Evolutionary conservation across 257 asterid genomes (phyloP), one percentile per base, ranked within the genome.

Genomic region (Fraxinus quadrangulata): DNA sequence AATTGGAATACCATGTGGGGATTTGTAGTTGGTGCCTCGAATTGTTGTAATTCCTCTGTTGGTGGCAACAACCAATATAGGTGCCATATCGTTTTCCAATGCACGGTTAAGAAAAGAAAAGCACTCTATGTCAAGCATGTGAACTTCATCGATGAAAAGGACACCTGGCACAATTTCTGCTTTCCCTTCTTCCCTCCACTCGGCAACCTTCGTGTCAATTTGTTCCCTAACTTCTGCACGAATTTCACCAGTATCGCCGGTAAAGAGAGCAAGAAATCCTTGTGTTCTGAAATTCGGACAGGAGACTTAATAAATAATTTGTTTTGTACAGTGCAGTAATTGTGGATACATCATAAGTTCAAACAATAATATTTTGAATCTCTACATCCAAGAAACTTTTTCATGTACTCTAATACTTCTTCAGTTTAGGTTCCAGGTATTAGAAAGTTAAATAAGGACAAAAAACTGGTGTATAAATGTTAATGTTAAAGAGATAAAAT

Each of bases 141-240:
- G 99, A n/a, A 95, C 99, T 88, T 95, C 98, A 3, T 95, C 99
- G 19, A 95, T 95, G 83, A 95, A 95, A 75, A 95, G 96, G 61
- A 95, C 98, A 6, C 99, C 99, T 0, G 99, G 99, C 23, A 93
- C 83, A 31, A 95, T 92, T 83, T 95, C 99, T 0, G 99, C 98
- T 78, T 93, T 93, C 42, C 99, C 99, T 88, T 95, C 99, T 79
- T 95, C 99, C 69, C 98, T 84, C 99, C 99, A 95, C 85, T 95
- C 99, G 21, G 98, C 98, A 77, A 95, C 98, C 82, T 95, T 95
- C 17, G 98, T 93, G 86, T 90, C 99, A 17, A 95, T 95, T 71
- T 95, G 97, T 81, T 94, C 99, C 87, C 99, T 83, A 70, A 94
- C 99, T 85, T 94, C 99, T 34, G 94, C 92, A 68, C 98, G 98